Conservation (phyloP, 768 basidiomycete species). For the Leccinum incarnatum region DNA sequence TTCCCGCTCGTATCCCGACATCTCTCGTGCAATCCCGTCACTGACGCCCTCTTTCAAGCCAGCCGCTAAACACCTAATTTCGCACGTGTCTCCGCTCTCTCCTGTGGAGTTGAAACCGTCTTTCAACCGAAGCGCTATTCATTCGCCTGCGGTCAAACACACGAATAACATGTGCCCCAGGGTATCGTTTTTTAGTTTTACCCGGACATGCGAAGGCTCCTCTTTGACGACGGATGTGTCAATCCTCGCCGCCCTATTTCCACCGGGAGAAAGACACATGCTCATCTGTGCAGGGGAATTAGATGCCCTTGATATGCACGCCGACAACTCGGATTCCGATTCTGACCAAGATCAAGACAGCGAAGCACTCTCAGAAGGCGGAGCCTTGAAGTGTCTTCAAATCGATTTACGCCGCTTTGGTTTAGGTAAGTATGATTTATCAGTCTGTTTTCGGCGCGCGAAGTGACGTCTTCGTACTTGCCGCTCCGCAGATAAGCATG, state of each 20-base stretch:
- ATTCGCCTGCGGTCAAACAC: constrained; percentile 17
- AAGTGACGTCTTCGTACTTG: constrained; percentile 7
- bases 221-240: constrained; percentile 71
- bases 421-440: constrained; percentile 45
- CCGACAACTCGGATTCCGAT: constrained; percentile 29
- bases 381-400: constrained; percentile 64
- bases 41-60: constrained; percentile 35
- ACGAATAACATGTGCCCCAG: constrained; percentile 5
- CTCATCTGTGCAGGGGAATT: constrained; percentile 71
- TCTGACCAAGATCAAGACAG: constrained; percentile 40
- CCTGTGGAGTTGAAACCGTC: constrained; percentile 19
- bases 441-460: neutral
- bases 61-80: constrained; percentile 37
- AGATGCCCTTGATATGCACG: constrained; percentile 50
- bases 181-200: constrained; percentile 82
- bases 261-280: constrained; percentile 68
- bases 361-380: constrained; percentile 33
- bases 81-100: constrained; percentile 33
- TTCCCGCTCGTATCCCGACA: constrained; percentile 45
- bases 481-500: constrained; percentile 59
- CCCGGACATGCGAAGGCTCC: constrained; percentile 71
- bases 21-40: constrained; percentile 31
- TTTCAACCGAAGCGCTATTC: constrained; percentile 8
- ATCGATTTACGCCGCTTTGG: constrained; percentile 73
- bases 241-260: constrained; percentile 67